phyloP scores from a whole-genome alignment of 2,329 filamentous ascomycete species.

The Colletotrichum agaves region DNA sequence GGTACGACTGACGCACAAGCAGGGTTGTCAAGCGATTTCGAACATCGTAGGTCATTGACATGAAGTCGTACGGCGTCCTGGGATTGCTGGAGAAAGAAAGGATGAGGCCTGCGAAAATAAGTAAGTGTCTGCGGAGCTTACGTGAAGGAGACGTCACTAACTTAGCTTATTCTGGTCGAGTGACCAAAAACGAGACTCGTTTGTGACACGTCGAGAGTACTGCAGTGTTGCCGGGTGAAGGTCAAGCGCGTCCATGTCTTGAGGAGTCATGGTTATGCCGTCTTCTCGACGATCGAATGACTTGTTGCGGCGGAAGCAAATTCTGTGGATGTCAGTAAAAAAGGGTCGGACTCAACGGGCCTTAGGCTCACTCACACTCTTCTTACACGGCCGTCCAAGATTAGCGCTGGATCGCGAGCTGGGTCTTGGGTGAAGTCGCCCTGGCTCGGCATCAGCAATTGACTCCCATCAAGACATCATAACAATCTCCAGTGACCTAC shows the following conservation, averaged over 20 bases:
- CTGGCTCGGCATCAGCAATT: slow-evolving; percentile 18
- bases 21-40: slow-evolving; percentile 51
- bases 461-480: not conserved
- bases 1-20: slow-evolving; percentile 56
- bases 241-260: slow-evolving; percentile 49
- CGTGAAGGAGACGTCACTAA: slow-evolving; percentile 12
- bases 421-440: slow-evolving; percentile 33
- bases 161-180: slow-evolving; percentile 50
- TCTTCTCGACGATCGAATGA: slow-evolving; percentile 47
- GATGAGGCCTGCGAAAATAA: slow-evolving; percentile 49
- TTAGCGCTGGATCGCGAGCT: slow-evolving; percentile 24
- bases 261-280: slow-evolving; percentile 49
- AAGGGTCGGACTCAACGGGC: rapidly evolving
- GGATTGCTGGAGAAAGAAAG: slow-evolving; percentile 57
- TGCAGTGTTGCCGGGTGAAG: slow-evolving; percentile 53
- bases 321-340: slow-evolving; percentile 37
- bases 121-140: slow-evolving; percentile 27
- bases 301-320: slow-evolving; percentile 50
- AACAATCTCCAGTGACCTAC: slow-evolving; percentile 36
- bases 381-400: slow-evolving; percentile 49
- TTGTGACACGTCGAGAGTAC: slow-evolving; percentile 51
- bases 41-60: slow-evolving; percentile 58
- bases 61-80: slow-evolving; percentile 57
- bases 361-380: slow-evolving; percentile 45
- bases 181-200: slow-evolving; percentile 54